Percentiles rank a stretch among this genome's conserved stretches.
phyloP scores from a whole-genome alignment of 768 basidiomycete genomes.

The Rhodotorula toruloides region DNA sequence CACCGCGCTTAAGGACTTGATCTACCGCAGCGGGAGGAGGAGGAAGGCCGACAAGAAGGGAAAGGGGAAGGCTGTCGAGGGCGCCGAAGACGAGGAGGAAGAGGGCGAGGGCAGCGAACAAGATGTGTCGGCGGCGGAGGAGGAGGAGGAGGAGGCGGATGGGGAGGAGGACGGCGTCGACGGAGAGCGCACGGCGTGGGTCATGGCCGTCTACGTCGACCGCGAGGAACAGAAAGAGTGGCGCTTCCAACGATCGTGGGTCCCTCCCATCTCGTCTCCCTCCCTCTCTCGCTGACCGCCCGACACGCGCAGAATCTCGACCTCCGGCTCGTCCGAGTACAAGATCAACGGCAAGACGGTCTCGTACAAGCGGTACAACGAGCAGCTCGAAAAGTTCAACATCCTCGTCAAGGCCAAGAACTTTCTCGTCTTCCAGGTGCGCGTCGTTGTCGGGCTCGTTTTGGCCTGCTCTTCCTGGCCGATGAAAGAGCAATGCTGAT shows the following conservation, averaged over 20 bases:
- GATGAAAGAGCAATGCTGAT: too few relatives aligned
- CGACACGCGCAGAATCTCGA: conserved; percentile 63
- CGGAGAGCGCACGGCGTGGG: conserved; percentile 90
- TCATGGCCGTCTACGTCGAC: conserved; percentile 83
- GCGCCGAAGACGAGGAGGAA: conserved; percentile 50
- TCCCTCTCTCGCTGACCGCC: background rate
- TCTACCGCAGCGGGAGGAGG: conserved; percentile 74
- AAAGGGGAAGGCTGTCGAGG: conserved; percentile 49
- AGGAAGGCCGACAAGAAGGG: conserved; percentile 51
- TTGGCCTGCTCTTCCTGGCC: background rate
- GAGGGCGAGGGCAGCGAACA: conserved; percentile 47
- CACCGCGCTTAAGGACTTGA: conserved; percentile 88
- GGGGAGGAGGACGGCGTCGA: conserved; percentile 53
- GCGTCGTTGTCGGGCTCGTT: conserved; percentile 6
- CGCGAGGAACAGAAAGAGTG: conserved; percentile 66
- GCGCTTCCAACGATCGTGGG: conserved; percentile 86
- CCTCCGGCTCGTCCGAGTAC: conserved; percentile 82
- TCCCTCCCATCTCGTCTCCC: conserved; percentile 28
- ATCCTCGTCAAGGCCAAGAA: conserved; percentile 99
- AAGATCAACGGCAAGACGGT: conserved; percentile 73
- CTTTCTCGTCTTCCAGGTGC: conserved; percentile 85
- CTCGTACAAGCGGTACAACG: conserved; percentile 82
- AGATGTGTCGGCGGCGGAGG: conserved; percentile 45
- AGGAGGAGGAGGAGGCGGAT: conserved; percentile 49
- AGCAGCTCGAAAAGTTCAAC: conserved; percentile 78